A percentile compares a stretch with the other conserved stretches of the same genome.
phyloP scores from a whole-genome alignment of 1,284 basidiomycete genomes.

The Cryptococcus sp. region DNA sequence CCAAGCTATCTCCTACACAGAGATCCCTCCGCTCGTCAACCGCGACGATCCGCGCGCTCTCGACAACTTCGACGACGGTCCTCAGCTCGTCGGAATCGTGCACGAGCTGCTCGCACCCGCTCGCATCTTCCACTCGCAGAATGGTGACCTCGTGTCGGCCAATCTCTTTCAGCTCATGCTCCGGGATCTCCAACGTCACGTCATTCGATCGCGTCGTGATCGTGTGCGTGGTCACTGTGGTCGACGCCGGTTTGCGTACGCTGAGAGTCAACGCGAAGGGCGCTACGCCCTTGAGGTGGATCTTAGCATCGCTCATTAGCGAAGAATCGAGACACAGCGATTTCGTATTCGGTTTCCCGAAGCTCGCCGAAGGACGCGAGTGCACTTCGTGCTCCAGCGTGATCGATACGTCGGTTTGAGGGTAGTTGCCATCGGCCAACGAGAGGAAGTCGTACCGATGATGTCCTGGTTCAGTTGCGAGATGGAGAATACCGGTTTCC shows the following conservation, averaged over 20 bases:
- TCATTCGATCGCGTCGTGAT: conserved; percentile 64
- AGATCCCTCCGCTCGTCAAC: conserved; percentile 76
- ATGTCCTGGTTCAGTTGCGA: conserved; percentile 75
- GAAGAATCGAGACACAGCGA: conserved; percentile 69
- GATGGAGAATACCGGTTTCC: conserved; percentile 74
- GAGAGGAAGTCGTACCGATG: conserved; percentile 87
- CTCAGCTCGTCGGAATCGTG: conserved; percentile 66
- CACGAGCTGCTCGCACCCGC: conserved; percentile 72
- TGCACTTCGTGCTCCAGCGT: conserved; percentile 80
- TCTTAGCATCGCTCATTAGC: conserved; percentile 61
- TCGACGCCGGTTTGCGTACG: conserved; percentile 71
- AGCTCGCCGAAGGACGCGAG: conserved; percentile 72
- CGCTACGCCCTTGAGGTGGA: conserved; percentile 75
- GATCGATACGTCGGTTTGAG: conserved; percentile 57
- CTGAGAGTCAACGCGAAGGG: conserved; percentile 79
- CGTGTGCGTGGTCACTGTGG: conserved; percentile 63
- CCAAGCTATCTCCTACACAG: conserved; percentile 86
- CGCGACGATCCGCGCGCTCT: conserved; percentile 88
- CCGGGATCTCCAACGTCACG: conserved; percentile 76
- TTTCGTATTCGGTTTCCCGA: conserved; percentile 67
- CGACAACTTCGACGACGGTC: conserved; percentile 84
- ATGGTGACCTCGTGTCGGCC: conserved; percentile 79
- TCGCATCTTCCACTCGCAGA: conserved; percentile 72
- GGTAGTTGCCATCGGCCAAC: conserved; percentile 85
- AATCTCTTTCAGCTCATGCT: conserved; percentile 71